Evolutionary conservation across 1,139 yeast genomes (phyloP).

Genomic region (Candida labiduridarum): DNA sequence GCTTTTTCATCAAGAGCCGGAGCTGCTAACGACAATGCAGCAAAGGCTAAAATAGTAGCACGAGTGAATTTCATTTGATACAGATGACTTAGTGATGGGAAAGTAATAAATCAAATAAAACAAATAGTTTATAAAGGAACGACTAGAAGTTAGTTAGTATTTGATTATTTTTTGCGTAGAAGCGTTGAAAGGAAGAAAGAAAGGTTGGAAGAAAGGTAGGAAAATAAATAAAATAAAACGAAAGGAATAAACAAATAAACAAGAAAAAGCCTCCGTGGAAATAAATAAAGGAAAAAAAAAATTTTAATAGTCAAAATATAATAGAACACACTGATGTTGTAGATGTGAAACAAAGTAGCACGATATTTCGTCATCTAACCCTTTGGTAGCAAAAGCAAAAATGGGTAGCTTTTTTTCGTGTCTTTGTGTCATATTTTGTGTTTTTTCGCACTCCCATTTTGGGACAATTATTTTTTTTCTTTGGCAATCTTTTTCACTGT

Average conservation of each 20-base stretch:
- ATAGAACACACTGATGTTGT: background rate
- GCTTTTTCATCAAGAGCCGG: conserved; percentile 38
- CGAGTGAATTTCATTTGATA: conserved; percentile 32
- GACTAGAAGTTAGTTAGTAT: conserved; percentile 15
- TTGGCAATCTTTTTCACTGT: background rate
- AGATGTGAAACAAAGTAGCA: background rate
- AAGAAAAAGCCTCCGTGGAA: background rate
- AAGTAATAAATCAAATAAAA: background rate
- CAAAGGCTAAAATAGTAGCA: conserved; percentile 35
- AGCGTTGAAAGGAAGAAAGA: background rate
- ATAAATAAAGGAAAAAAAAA: background rate
- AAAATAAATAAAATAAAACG: background rate
- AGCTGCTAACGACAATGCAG: conserved; percentile 48
- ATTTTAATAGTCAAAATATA: background rate
- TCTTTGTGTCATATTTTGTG: background rate
- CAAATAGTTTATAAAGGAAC: conserved; percentile 10
- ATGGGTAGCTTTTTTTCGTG: background rate
- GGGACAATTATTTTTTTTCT: background rate
- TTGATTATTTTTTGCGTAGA: background rate
- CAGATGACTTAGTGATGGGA: background rate
- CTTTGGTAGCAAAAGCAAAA: background rate
- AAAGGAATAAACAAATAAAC: background rate
- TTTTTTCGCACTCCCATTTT: background rate
- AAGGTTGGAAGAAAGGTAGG: background rate
- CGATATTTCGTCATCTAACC: background rate